Base-by-base conservation (phyloP, 2,329 filamentous ascomycete genomes). In the Thelonectria discophora region DNA sequence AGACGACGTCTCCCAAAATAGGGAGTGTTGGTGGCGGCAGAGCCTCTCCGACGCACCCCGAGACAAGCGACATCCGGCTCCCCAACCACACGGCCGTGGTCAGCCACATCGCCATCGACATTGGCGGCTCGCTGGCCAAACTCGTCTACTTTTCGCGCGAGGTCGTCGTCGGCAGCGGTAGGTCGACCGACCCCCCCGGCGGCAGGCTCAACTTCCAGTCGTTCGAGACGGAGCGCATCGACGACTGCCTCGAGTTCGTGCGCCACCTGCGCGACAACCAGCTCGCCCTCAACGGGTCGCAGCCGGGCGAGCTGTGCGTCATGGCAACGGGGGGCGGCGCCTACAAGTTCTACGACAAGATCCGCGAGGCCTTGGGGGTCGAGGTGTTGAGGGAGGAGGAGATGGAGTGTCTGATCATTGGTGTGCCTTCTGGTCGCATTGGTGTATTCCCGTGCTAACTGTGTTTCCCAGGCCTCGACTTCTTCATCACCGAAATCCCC, bases 401-500 rank as follows among this genome's bases (percentile, higher is more conserved):
- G 80, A 99, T 99, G 95, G 93, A 97, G 77, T 99, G 95, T 75
- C 81, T 99, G 60, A 99, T 99, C 66, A 95, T 95, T 72, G 93
- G 92, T 93, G 77, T 40, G 18, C 17, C 20, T 21, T 13, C 18
- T 20, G 34, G 17, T 30, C 18, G 43, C 20, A 21, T 20, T 45
- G 17, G 18, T n/a, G 13, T 21, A n/a, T 39, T 27, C 11, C 17
- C 27, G 17, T 46, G 34, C 65, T 71, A 49, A 70, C 47, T 46
- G 30, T 24, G 24, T 32, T 18, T 42, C 15, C 17, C 17, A 93
- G 93, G 94, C 12, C 88, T 99, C 45, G 95, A 99, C 76, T 99
- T 98, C 81, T 98, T 99, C 83, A 98, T 98, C 74, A 97, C 93
- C 67, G 94, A 98, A 76, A 98, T 99, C 62, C 95, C 95, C 18